These are phyloP conservation scores for Alternaria atra DNA, from an alignment of 2,329 filamentous ascomycete genomes.

Conservation along the genomic window DNA sequence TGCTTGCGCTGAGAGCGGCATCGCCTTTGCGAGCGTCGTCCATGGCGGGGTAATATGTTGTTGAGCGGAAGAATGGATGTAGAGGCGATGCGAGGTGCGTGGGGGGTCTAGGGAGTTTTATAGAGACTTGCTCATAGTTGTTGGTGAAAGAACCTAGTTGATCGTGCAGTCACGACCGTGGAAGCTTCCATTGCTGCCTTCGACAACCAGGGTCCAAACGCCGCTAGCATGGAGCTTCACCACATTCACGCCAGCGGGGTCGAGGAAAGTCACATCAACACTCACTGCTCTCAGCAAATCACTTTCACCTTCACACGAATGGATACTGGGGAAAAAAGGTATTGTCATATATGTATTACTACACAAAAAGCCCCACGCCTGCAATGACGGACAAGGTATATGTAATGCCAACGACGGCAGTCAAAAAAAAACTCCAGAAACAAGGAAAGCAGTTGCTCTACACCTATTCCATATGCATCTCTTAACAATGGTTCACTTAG, in stretches of 20 bases:
- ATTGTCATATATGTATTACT: slow-evolving; percentile 15
- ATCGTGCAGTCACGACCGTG: slow-evolving; percentile 4
- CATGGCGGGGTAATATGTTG: slow-evolving; percentile 52
- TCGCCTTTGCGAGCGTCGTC: slow-evolving; percentile 66
- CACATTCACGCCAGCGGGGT: neutral
- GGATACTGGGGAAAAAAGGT: neutral
- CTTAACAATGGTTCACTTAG: slow-evolving; percentile 25
- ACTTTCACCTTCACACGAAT: neutral
- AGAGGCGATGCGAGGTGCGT: neutral
- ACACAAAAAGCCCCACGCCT: slow-evolving; percentile 18
- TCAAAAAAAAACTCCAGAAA: slow-evolving; percentile 11
- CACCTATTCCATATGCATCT: slow-evolving; percentile 7
- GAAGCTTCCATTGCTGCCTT: slow-evolving; percentile 20
- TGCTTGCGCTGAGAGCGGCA: slow-evolving; percentile 67
- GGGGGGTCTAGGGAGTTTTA: neutral
- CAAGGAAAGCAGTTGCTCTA: slow-evolving; percentile 13
- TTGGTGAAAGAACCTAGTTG: neutral
- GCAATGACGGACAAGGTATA: slow-evolving; percentile 20
- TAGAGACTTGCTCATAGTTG: neutral
- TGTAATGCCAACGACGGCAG: slow-evolving; percentile 6
- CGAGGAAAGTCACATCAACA: neutral
- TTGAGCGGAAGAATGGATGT: neutral
- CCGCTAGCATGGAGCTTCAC: neutral
- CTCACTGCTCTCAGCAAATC: neutral
- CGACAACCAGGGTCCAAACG: slow-evolving; percentile 9